These are phyloP conservation scores for Lactarius hengduanensis DNA, from an alignment of 768 basidiomycete genomes.

Conservation along the genomic window DNA sequence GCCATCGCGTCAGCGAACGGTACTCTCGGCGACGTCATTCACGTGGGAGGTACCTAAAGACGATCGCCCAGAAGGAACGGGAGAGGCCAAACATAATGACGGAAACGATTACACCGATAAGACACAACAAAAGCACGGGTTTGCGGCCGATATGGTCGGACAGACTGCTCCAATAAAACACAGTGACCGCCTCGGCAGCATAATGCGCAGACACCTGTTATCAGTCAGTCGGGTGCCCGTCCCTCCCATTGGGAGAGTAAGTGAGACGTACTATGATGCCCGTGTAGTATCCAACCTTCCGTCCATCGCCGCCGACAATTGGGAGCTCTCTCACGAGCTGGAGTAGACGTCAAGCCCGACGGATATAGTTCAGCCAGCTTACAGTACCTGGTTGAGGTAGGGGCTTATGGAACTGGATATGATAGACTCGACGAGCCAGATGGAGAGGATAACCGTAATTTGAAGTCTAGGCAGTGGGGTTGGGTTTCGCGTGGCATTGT, in stretches of 20 bases:
- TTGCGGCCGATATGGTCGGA: not conserved
- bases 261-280: not conserved
- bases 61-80: not conserved
- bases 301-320: not conserved
- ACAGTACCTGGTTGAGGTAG: not conserved
- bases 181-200: not conserved
- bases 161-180: not conserved
- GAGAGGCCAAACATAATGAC: not conserved
- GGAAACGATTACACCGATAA: not conserved
- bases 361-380: not conserved
- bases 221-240: not conserved
- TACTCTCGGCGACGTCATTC: not conserved
- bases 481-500: not conserved
- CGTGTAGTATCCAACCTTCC: not conserved
- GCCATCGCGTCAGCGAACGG: not conserved
- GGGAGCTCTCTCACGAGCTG: not conserved
- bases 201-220: not conserved
- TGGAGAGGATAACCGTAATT: not conserved
- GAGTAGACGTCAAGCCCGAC: not conserved
- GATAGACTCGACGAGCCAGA: not conserved
- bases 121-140: not conserved
- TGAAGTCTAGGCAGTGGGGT: not conserved
- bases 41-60: not conserved
- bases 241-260: not conserved
- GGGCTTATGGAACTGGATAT: not conserved